phyloP scores from a whole-genome alignment of 345 rosid genomes.

The Populus pruinosa region DNA sequence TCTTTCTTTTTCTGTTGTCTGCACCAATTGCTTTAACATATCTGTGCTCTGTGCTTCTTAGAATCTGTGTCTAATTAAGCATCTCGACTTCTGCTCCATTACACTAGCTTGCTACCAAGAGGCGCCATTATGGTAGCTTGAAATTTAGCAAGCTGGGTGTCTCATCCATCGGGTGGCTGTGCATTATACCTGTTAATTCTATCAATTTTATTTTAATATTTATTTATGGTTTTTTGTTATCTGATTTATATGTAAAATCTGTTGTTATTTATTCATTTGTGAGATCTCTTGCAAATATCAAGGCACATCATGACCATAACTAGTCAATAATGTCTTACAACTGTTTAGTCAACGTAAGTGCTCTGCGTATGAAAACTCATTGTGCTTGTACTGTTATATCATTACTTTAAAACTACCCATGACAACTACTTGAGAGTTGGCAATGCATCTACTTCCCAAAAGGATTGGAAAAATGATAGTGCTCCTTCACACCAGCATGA shows the following conservation, averaged over 20 bases:
- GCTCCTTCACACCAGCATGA: background rate
- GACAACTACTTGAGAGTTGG: background rate
- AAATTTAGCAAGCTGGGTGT: background rate
- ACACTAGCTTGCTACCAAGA: background rate
- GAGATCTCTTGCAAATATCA: slow-evolving; percentile 1
- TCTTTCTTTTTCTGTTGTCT: background rate
- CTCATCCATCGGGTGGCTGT: background rate
- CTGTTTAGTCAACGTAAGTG: background rate
- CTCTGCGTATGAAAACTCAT: background rate
- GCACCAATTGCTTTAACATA: background rate
- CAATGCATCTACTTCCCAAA: background rate
- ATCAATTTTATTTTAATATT: background rate
- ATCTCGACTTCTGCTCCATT: background rate
- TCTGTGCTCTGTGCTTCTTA: background rate
- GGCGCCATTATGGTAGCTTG: background rate
- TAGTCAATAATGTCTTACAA: background rate
- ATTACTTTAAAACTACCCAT: background rate
- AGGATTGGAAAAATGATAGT: background rate
- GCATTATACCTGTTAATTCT: background rate
- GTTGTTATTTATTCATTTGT: background rate
- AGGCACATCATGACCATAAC: background rate
- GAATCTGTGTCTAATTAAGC: background rate
- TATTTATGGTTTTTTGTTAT: background rate
- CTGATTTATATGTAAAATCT: background rate
- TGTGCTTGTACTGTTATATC: background rate